These are phyloP conservation scores for Nitzschia sp. DNA, from an alignment of 108 stramenopile species.

Conservation along the genomic window DNA sequence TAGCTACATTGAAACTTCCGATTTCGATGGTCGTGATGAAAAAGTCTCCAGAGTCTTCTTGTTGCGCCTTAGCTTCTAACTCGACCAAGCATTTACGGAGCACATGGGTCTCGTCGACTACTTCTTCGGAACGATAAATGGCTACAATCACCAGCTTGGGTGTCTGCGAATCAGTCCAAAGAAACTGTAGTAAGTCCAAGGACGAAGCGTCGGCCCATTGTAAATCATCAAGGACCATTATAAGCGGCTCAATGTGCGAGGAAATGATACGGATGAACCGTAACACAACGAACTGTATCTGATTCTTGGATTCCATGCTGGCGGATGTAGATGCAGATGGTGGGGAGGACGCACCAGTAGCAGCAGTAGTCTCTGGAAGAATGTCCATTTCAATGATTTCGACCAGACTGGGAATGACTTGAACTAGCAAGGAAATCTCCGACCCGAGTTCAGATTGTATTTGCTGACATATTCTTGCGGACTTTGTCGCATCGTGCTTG, in stretches of 20 bases:
- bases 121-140: not conserved
- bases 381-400: not conserved
- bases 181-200: not conserved
- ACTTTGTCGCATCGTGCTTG: not conserved
- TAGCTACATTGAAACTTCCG: too few species aligned
- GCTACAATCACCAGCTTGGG: not conserved
- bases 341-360: not conserved
- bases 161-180: not conserved
- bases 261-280: conserved; percentile 15
- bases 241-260: conserved; percentile 4
- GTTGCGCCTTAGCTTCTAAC: too few species aligned
- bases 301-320: not conserved
- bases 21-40: too few species aligned
- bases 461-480: not conserved
- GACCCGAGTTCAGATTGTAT: not conserved
- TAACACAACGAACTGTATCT: not conserved
- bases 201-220: conserved; percentile 13
- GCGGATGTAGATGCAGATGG: too few species aligned
- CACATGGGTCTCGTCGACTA: not conserved
- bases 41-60: too few species aligned
- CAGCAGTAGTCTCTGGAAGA: not conserved
- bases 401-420: not conserved
- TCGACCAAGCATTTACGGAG: too few species aligned
- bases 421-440: not conserved
- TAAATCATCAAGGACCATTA: conserved; percentile 15